phyloP scores from a whole-genome alignment of 768 basidiomycete genomes.

The Amanita rimosa region DNA sequence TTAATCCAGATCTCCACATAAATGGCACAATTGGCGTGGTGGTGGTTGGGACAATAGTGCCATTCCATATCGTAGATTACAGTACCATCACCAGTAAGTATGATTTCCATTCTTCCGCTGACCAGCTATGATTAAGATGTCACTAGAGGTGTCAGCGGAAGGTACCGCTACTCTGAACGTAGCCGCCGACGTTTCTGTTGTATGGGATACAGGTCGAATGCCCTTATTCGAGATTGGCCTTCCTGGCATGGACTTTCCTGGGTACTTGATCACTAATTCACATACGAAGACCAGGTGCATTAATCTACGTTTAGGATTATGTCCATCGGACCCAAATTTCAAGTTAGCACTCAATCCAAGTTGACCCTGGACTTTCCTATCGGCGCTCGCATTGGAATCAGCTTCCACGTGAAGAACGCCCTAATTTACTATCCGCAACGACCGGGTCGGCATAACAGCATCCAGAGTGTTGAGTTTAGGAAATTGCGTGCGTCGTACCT shows the following conservation, averaged over 20 bases:
- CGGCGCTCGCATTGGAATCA: background rate
- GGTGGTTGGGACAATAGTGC: slow-evolving; percentile 32
- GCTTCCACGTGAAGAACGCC: background rate
- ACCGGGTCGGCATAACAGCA: background rate
- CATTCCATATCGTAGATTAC: slow-evolving; percentile 26
- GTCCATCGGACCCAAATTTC: background rate
- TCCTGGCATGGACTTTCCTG: background rate
- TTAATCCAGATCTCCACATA: slow-evolving; percentile 22
- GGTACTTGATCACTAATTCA: background rate
- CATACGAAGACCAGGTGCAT: background rate
- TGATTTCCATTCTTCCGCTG: background rate
- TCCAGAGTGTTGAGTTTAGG: background rate
- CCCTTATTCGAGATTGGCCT: background rate
- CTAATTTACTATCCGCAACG: background rate
- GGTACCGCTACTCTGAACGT: background rate
- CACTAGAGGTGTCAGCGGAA: background rate
- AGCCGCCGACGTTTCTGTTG: background rate
- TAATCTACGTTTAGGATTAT: background rate
- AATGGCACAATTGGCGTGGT: slow-evolving; percentile 26
- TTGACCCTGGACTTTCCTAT: background rate
- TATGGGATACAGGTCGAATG: background rate
- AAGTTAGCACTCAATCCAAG: background rate
- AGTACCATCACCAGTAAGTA: slow-evolving; percentile 22
- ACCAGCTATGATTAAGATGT: background rate
- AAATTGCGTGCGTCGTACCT: background rate